phyloP scores from a whole-genome alignment of 345 rosid genomes.

The Trapa bicornis region DNA sequence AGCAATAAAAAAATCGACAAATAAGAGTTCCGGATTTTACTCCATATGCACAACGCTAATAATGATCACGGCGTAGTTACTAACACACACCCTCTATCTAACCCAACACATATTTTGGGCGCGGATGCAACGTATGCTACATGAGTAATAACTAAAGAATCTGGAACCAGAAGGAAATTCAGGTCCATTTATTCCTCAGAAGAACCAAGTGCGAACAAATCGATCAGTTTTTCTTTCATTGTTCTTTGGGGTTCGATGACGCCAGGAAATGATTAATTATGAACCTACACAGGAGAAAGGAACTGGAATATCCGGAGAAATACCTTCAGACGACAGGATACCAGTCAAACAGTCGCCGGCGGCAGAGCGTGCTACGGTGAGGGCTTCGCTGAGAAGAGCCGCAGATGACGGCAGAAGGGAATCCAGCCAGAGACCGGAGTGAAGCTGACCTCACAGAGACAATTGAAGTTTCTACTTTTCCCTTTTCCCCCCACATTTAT shows the following conservation, averaged over 20 bases:
- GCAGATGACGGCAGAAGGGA: no score
- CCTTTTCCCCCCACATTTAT: not conserved
- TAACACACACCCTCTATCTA: not conserved
- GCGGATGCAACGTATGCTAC: not conserved
- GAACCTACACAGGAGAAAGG: not conserved
- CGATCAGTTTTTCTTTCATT: not conserved
- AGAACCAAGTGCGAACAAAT: not conserved
- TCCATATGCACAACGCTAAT: not conserved
- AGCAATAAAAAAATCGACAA: not conserved
- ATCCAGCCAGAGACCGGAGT: not conserved
- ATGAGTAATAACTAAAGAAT: not conserved
- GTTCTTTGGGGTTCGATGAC: not conserved
- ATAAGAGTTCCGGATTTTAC: not conserved
- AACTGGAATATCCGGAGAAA: not conserved
- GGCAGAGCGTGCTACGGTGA: not conserved
- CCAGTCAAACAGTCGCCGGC: not conserved
- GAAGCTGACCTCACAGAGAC: not conserved
- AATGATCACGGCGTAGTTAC: not conserved
- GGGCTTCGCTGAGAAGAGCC: not conserved
- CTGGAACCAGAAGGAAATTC: not conserved
- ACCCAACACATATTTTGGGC: not conserved
- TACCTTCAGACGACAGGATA: not conserved
- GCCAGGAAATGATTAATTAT: not conserved
- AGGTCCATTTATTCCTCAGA: not conserved
- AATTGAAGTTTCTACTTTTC: not conserved